Evolutionary conservation across 2,329 filamentous ascomycete species (phyloP), one percentile per base, ranked within the genome.

Genomic region (Neofusicoccum sp.): DNA sequence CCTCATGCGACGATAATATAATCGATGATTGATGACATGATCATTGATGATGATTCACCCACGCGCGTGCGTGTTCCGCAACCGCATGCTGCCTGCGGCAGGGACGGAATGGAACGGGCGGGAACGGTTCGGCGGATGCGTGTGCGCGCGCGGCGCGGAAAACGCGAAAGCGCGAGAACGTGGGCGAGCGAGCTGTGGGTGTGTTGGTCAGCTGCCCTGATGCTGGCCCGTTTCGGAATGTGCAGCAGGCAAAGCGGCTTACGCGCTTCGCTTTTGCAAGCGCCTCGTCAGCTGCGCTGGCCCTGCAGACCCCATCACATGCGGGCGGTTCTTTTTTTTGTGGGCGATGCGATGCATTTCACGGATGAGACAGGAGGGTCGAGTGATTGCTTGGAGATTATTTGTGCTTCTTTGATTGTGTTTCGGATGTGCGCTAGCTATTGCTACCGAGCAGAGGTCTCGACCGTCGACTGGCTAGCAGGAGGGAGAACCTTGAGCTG

Each of bases 181-280:
- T 14, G 22, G 9, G n/a, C n/a, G 22, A 44, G 48, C 34, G 41
- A 22, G 22, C 29, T 36, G 41, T 58, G 43, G 39, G 54, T 58
- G 16, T 22, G 54, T 37, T 58, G 54, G 39, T 37, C 54, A n/a
- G 28, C 29, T 49, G 29, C 36, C 37, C 52, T 34, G 39, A 45
- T 29, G 28, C 54, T 41, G 22, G 54, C 54, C 54, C 54, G 54
- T 58, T 58, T 58, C 31, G 54, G 54, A 58, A 58, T 58, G 54
- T 58, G 41, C 29, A 28, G 41, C 28, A 56, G 48, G 22, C 48
- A 33, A 50, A 58, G 54, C 54, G 54, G 54, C 54, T 58, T 58
- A 45, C 54, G 54, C 54, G 54, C 54, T 58, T 54, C 49, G 9
- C n/a, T 29, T 34, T n/a, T n/a, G 34, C 34, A 14, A 12, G 16